A percentile compares a stretch with the other conserved stretches of the same genome.
Evolutionary conservation across 805 yeast species (phyloP).

Genomic region (Yarrowia sp.): DNA sequence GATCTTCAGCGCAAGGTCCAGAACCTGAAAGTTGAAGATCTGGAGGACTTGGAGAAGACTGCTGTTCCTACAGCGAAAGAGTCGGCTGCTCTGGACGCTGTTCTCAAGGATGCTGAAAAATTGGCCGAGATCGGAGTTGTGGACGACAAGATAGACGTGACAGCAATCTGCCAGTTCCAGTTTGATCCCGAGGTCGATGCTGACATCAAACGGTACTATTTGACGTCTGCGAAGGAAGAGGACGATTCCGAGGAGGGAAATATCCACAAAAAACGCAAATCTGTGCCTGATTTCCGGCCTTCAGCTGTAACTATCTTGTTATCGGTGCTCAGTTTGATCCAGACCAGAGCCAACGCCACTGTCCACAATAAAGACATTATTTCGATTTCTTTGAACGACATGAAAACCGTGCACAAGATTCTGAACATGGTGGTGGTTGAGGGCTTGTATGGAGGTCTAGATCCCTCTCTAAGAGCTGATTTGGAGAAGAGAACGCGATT

Average conservation of each 20-base stretch:
- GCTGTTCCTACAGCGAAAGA: constrained; percentile 7
- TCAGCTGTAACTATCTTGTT: background rate
- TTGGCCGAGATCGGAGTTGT: constrained; percentile 10
- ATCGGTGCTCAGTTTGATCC: constrained; percentile 14
- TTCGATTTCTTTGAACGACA: constrained; percentile 81
- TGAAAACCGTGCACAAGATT: constrained; percentile 72
- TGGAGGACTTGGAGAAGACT: constrained; percentile 20
- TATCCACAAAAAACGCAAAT: constrained; percentile 14
- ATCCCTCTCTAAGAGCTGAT: constrained; percentile 60
- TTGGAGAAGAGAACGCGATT: constrained; percentile 65
- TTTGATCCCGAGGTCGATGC: constrained; percentile 1
- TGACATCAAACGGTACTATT: constrained; percentile 23
- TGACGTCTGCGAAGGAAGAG: constrained; percentile 23
- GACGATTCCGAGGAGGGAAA: background rate
- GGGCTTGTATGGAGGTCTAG: constrained; percentile 60
- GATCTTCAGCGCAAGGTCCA: background rate
- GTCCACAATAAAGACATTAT: constrained; percentile 43
- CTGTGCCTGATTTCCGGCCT: constrained; percentile 28
- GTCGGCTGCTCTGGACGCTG: background rate
- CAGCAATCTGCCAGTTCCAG: constrained; percentile 9
- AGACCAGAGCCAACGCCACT: constrained; percentile 8
- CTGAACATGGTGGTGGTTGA: constrained; percentile 69
- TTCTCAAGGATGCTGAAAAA: constrained; percentile 15
- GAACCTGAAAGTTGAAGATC: constrained; percentile 15
- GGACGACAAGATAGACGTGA: constrained; percentile 13